Evolutionary conservation across 2,329 filamentous ascomycete species (phyloP), one percentile per base, ranked within the genome.

Genomic region (Penicillium sp.): DNA sequence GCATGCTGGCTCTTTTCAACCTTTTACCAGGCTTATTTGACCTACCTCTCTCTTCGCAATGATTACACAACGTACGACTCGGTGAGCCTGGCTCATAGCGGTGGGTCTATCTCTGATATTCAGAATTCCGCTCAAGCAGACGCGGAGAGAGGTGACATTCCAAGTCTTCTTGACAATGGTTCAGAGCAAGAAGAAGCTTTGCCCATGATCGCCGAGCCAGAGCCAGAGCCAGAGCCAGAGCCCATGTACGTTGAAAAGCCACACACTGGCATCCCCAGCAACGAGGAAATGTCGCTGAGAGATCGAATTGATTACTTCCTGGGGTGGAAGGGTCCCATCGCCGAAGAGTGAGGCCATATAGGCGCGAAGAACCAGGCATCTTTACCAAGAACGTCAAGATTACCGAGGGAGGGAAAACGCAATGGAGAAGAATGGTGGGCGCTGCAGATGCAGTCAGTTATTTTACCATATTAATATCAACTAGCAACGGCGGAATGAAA

Each of bases 291-390:
- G 31, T 47, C 55, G 29, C 48, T 68, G 16, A 62, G 68, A 29
- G 70, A 72, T 44, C 63, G 48, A 5, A 49, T 72, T 13, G 70
- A 72, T 50, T 69, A 72, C 36, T 55, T 66, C 38, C 60, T 72
- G 36, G 70, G 70, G 18, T 72, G 70, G 70, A 58, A 52, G 21
- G 70, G 69, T 1, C 69, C 67, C 11, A 31, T 60, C 41, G 18
- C n/a, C n/a, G 22, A 34, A 10, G 9, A 40, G 11, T 56, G 45
- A 57, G 13, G 6, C 5, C n/a, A 9, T 2, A 24, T 11, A 34
- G 5, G 24, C 8, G 27, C 18, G 18, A 8, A 21, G 38, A 18
- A 39, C 3, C 18, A 21, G 18, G 8, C 16, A 40, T 40, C 38
- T 40, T 40, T 40, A 40, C 11, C 16, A 9, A 16, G 32, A 11